These are phyloP conservation scores for Trichoderma afroharzianum DNA, from an alignment of 2,329 filamentous ascomycete species.

Conservation along the genomic window DNA sequence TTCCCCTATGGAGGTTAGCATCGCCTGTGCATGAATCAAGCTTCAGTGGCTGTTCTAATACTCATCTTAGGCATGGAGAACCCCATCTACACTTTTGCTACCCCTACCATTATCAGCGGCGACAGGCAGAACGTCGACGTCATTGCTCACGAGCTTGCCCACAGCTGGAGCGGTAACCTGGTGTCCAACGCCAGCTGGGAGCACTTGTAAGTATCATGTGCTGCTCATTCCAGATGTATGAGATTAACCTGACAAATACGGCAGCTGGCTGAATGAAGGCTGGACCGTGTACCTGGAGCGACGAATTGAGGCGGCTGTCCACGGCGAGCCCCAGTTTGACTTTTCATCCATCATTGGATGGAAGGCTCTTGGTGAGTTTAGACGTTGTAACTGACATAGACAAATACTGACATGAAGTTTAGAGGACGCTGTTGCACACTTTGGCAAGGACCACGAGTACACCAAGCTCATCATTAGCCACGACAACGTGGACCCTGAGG, in stretches of 20 bases:
- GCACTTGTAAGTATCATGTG: constrained; percentile 56
- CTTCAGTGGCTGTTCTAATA: background rate
- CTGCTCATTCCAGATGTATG: too few species aligned
- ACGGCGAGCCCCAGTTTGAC: constrained; percentile 82
- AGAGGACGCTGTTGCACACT: constrained; percentile 75
- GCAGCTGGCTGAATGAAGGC: constrained; percentile 67
- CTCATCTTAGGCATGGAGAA: constrained; percentile 70
- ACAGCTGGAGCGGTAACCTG: constrained; percentile 85
- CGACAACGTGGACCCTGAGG: constrained; percentile 88
- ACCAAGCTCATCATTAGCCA: constrained; percentile 87
- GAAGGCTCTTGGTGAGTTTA: constrained; percentile 67
- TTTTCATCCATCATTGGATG: constrained; percentile 96
- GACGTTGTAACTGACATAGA: background rate
- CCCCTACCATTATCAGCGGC: constrained; percentile 88
- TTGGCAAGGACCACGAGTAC: constrained; percentile 82
- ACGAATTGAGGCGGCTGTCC: constrained; percentile 70
- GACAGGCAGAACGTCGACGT: constrained; percentile 91
- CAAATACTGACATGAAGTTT: constrained; percentile 20
- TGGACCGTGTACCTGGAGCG: constrained; percentile 97
- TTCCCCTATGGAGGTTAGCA: constrained; percentile 78
- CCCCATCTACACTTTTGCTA: constrained; percentile 91
- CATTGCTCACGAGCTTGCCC: constrained; percentile 78
- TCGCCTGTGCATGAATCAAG: background rate
- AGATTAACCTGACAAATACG: background rate
- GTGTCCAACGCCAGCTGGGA: constrained; percentile 78